phyloP scores from a whole-genome alignment of 257 asterid species.

The Solanum virginianum region DNA sequence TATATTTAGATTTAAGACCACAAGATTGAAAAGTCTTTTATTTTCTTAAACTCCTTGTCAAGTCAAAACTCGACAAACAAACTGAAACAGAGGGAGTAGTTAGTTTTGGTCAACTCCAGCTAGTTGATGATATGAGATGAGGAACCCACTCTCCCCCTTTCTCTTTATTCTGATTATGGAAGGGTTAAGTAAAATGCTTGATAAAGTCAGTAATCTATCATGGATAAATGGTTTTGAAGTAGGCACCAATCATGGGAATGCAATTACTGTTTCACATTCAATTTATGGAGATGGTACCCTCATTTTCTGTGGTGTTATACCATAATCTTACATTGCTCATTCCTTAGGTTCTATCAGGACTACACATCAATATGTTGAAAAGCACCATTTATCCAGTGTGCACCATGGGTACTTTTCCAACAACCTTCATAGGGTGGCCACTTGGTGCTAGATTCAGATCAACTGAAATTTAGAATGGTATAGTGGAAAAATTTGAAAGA shows the following conservation, averaged over 20 bases:
- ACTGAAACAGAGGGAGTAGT: no score
- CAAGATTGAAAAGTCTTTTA: no score
- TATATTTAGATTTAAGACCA: no score
- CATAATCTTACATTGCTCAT: neutral
- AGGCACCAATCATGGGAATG: neutral
- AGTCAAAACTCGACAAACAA: no score
- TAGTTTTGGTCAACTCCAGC: neutral
- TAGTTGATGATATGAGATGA: neutral
- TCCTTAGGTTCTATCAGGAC: neutral
- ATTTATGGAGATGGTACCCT: neutral
- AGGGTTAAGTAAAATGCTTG: neutral
- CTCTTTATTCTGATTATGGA: neutral
- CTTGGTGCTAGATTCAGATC: neutral
- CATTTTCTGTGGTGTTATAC: neutral
- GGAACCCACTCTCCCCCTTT: neutral
- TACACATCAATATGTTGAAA: neutral
- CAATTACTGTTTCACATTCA: neutral
- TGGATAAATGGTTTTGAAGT: neutral
- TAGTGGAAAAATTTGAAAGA: neutral
- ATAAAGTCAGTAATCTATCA: no score
- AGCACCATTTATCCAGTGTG: neutral
- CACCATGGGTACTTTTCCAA: neutral
- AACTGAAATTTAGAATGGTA: neutral
- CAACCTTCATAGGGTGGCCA: neutral
- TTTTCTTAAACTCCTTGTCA: no score